Percentiles rank a stretch among this genome's conserved stretches.
Conservation (phyloP, 495 filamentous ascomycete species). For the Acidomyces sp. region DNA sequence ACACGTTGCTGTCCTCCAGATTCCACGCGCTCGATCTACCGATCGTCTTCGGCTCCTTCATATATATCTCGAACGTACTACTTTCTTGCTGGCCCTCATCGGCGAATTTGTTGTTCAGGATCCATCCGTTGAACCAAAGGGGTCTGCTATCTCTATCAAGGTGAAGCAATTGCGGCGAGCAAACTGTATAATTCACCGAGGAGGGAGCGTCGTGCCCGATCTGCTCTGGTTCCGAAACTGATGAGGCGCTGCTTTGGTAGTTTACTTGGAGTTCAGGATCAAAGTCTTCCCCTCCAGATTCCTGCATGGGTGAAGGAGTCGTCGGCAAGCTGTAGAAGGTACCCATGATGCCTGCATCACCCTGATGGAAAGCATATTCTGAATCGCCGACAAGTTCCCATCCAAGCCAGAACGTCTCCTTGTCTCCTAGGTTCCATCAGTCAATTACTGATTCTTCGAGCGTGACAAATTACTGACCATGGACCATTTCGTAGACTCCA, state of each 20-base stretch:
- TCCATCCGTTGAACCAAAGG: conserved; percentile 7
- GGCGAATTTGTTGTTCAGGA: conserved; percentile 3
- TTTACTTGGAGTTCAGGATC: conserved; percentile 5
- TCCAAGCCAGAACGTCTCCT: conserved; percentile 8
- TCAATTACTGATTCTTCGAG: background rate
- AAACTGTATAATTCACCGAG: conserved; percentile 1
- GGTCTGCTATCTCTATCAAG: conserved; percentile 4
- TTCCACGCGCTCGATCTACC: no score
- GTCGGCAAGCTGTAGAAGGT: no score
- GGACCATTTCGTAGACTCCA: conserved; percentile 7
- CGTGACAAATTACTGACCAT: background rate
- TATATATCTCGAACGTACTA: no score
- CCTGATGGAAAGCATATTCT: conserved; percentile 5
- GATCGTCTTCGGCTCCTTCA: no score
- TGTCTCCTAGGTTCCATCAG: conserved; percentile 1
- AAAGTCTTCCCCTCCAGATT: no score
- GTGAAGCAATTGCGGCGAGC: conserved; percentile 7
- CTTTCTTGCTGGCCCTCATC: background rate
- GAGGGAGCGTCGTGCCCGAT: background rate
- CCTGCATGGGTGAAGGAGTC: no score
- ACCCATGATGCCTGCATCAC: conserved; percentile 5
- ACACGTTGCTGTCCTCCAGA: no score
- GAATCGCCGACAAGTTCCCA: conserved; percentile 6
- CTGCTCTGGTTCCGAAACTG: background rate
- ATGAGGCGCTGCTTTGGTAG: background rate